Base-by-base conservation (phyloP, 2,329 filamentous ascomycete genomes). In the Diaporthe capsici region DNA sequence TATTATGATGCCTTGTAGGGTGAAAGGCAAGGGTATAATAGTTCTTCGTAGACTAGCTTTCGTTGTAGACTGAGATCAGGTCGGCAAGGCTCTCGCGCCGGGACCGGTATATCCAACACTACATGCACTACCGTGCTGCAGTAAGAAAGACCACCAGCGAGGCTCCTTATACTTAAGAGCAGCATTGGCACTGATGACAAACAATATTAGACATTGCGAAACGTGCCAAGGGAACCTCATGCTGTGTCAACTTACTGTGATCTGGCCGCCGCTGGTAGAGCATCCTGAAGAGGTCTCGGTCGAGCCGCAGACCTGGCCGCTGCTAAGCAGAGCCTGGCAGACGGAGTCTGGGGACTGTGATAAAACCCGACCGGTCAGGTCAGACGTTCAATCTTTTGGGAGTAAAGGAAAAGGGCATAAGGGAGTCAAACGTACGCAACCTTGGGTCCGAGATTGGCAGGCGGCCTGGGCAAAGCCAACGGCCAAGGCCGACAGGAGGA, bases 131-230 rank as follows among this genome's bases (percentile, higher is more conserved):
- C 13, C 44, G 22, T 6, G 20, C 28, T 17, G 63, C 12, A 37
- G 28, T n/a, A n/a, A 20, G 20, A n/a, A 17, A n/a, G 10, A 25
- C 28, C 44, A 15, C 63, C 31, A 53, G 47, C 31, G 31, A 34
- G 22, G 1, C n/a, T 37, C 31, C 17, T 17, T 13, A 3, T 9
- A 39, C 6, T 15, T 25, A 68, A 31, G 37, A 3, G 28, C 63
- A 68, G 44, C 63, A 68, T 53, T 68, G 20, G 22, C 63, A 53
- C 63, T 68, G 10, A 53, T 39, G 22, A 37, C 6, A 68, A 15
- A 51, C 1, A 49, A 4, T 15, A 17, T 67, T 8, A 67, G 61
- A 34, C 8, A 25, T 6, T 37, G 25, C 20, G 15, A 15, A 34
- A 49, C 1, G 10, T 49, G 20, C 5, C 28, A 44, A 51, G 10